Evolutionary conservation across 768 basidiomycete genomes (phyloP).

Genomic region (Termitomyces sp.): DNA sequence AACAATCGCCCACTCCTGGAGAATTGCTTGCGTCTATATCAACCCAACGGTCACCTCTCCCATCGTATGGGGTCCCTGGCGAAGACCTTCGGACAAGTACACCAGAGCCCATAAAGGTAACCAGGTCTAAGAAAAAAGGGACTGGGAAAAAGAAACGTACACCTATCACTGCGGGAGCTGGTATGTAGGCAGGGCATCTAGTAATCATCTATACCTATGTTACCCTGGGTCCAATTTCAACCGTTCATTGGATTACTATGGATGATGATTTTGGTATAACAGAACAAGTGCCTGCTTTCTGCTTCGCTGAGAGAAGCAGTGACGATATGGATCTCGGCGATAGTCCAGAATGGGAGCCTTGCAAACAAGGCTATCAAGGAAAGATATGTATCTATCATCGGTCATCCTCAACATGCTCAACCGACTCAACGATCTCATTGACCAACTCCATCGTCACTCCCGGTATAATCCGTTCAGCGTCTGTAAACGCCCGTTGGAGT

Average conservation of each 20-base stretch:
- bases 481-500: constrained; percentile 88
- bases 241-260: constrained; percentile 8
- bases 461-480: constrained; percentile 93
- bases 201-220: neutral
- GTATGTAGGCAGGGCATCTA: constrained; percentile 5
- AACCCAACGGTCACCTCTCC: constrained; percentile 36
- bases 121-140: constrained; percentile 62
- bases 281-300: constrained; percentile 9
- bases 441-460: constrained; percentile 91
- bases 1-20: constrained; percentile 13
- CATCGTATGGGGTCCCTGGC: constrained; percentile 47
- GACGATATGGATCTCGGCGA: neutral
- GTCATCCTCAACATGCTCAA: constrained; percentile 84
- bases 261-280: constrained; percentile 18
- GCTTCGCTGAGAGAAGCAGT: neutral
- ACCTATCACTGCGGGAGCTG: constrained; percentile 8
- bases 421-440: constrained; percentile 90
- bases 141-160: constrained; percentile 69
- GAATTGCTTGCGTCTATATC: constrained; percentile 25
- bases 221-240: neutral
- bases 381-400: constrained; percentile 30
- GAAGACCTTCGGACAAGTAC: constrained; percentile 44
- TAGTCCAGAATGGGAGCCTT: neutral
- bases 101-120: constrained; percentile 73
- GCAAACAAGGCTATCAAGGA: neutral